Evolutionary conservation across 345 rosid genomes (phyloP), one percentile per base, ranked within the genome.

Genomic region (Eucalyptus victrix): DNA sequence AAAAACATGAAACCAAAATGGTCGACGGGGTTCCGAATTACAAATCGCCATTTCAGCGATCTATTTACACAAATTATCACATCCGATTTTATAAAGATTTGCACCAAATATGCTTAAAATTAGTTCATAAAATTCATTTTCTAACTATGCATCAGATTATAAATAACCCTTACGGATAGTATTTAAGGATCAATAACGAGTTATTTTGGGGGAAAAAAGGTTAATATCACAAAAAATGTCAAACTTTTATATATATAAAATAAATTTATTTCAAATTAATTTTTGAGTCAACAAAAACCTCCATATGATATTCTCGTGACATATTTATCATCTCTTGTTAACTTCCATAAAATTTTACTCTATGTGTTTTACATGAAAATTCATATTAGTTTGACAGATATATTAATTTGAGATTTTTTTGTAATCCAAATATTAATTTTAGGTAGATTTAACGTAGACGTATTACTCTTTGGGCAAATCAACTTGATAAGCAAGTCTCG

Each of bases 251-350:
- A 50, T 0, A 17, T 51, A 0, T 50, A 0, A 0, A 51, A 51
- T 51, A 51, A 51, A 0, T 51, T 51, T 17, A 51, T 51, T 21
- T 0, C 4, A 51, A 51, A 17, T 51, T 51, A 51, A 17, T 6
- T 51, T 51, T 53, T 53, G 2, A 0, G 0, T 53, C 5, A 53
- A 0, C 1, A 4, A 53, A 53, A 53, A 21, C 0, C 11, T 53
- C 5, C 0, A 53, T 53, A 50, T 6, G 1, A 51, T 17, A 51
- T 19, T 0, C 11, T 53, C 1, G 58, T 8, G 11, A 19, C 26
- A 53, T 53, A 53, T 53, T 53, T 51, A 17, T 51, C 3, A 0
- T 51, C 8, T 0, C 21, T 1, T 6, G 1, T 19, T 53, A 53
- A 53, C 5, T 53, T 53, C 1, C 23, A 1, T 19, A 19, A 53